Base-by-base conservation (phyloP, 805 yeast species). In the Candida bentonensis region DNA sequence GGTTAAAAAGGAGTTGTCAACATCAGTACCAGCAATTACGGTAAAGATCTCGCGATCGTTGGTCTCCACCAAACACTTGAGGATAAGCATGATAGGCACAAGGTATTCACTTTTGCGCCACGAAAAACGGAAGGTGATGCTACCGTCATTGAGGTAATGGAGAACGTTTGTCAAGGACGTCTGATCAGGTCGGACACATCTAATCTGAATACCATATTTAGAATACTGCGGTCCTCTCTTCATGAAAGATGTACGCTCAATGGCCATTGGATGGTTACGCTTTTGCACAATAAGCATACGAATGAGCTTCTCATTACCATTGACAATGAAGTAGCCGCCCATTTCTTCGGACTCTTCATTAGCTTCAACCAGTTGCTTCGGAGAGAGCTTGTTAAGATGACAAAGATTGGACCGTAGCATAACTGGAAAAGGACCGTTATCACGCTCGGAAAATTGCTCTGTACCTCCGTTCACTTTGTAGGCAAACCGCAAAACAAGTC, bases 281-380 rank as follows among this genome's bases (percentile, higher is more conserved):
- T 97, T 80, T 67, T 89, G 98, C 17, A 92, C 96, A 69, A 92
- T 86, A 63, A 92, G 76, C 97, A 92, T 86, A 67, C 98, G 84
- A 56, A 92, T 78, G 56, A 92, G 72, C 65, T 92, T 92, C 65
- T 92, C 98, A 54, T 89, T 88, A 70, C 98, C 98, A 61, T 89
- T 89, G 49, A 89, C 88, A 53, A 87, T 76, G 63, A 92, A 92
- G 63, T 92, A 92, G 33, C 98, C 98, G 51, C 98, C 98, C 49
- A 87, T 68, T 61, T 92, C 98, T 62, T 92, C 98, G 33, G 85
- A 74, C 64, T 92, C 98, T 65, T 92, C 98, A 59, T 79, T 80
- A 47, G 67, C 70, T 21, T 72, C 65, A 5, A 89, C 94, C 52
- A 92, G 68, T 53, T 89, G 82, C 30, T 74, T 70, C 11, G 98